Conservation (phyloP, 371 early-diverging fungal species). For the Chytridium lagenaria region DNA sequence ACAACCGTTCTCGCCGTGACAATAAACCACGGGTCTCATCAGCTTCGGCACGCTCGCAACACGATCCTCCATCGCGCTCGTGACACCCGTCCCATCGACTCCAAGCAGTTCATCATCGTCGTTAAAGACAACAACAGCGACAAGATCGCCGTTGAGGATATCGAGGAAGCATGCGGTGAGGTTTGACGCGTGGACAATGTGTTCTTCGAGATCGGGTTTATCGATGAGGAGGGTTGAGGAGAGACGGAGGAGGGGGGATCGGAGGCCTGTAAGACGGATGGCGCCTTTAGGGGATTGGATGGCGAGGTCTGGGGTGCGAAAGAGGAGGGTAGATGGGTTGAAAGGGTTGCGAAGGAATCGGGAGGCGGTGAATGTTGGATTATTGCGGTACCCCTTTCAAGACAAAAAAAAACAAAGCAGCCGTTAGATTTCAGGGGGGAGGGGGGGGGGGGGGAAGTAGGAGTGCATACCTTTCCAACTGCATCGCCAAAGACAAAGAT, state of each 20-base stretch:
- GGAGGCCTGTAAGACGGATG: neutral
- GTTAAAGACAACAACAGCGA: conserved; percentile 1
- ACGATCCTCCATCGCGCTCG: neutral
- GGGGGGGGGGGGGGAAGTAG: neutral
- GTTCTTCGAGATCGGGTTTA: neutral
- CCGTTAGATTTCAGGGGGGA: neutral
- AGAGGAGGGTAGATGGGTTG: neutral
- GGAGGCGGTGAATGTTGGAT: neutral
- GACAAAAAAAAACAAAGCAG: neutral
- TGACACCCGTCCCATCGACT: neutral
- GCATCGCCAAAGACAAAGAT: no score
- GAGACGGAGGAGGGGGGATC: neutral
- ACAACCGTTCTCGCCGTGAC: neutral
- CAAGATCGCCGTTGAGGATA: neutral
- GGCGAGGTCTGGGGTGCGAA: conserved; percentile 5
- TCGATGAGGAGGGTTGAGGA: neutral
- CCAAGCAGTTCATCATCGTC: neutral
- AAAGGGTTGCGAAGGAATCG: conserved; percentile 8
- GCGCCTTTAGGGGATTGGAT: conserved; percentile 8
- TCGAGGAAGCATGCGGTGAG: neutral
- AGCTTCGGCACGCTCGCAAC: neutral
- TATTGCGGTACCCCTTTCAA: neutral
- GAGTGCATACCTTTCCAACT: neutral
- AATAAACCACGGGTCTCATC: neutral
- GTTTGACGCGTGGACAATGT: neutral